Conservation (phyloP, 306 rosid genomes). For the Citrullus colocynthis region DNA sequence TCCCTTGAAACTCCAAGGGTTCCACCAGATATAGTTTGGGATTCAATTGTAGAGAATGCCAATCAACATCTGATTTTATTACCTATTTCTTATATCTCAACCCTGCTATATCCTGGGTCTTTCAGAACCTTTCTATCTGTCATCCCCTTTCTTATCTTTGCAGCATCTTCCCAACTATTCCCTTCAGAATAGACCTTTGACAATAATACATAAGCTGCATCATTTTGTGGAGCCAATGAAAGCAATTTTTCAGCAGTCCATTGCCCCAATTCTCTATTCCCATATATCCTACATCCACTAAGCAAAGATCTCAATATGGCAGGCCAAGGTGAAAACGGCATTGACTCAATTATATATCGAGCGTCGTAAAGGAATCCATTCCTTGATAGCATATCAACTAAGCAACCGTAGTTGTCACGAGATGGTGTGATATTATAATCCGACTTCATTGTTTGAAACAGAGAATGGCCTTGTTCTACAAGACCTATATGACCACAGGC, state of each 20-base stretch:
- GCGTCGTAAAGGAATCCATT: slow-evolving; percentile 38
- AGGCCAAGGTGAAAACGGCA: slow-evolving; percentile 56
- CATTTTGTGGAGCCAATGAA: slow-evolving; percentile 24
- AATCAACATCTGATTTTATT: neutral
- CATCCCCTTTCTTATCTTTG: slow-evolving; percentile 24
- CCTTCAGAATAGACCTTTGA: slow-evolving; percentile 36
- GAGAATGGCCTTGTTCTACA: slow-evolving; percentile 22
- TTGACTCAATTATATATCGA: slow-evolving; percentile 20
- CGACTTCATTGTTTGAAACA: slow-evolving; percentile 24
- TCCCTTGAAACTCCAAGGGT: neutral
- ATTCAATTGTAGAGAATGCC: neutral
- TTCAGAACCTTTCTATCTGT: slow-evolving; percentile 20
- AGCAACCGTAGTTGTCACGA: slow-evolving; percentile 31
- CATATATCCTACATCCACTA: slow-evolving; percentile 44
- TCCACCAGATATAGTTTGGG: neutral
- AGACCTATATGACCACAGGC: slow-evolving; percentile 46
- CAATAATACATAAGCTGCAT: slow-evolving; percentile 26
- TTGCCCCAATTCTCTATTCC: slow-evolving; percentile 32
- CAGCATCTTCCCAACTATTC: slow-evolving; percentile 43
- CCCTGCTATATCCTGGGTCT: slow-evolving; percentile 34
- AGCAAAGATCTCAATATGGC: slow-evolving; percentile 44
- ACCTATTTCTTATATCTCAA: slow-evolving; percentile 17
- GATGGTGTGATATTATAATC: slow-evolving; percentile 27
- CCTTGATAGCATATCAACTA: slow-evolving; percentile 45
- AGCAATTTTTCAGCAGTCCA: slow-evolving; percentile 32